Evolutionary conservation across 2,329 filamentous ascomycete species (phyloP), one percentile per base, ranked within the genome.

Genomic region (Kalmusia sp.): DNA sequence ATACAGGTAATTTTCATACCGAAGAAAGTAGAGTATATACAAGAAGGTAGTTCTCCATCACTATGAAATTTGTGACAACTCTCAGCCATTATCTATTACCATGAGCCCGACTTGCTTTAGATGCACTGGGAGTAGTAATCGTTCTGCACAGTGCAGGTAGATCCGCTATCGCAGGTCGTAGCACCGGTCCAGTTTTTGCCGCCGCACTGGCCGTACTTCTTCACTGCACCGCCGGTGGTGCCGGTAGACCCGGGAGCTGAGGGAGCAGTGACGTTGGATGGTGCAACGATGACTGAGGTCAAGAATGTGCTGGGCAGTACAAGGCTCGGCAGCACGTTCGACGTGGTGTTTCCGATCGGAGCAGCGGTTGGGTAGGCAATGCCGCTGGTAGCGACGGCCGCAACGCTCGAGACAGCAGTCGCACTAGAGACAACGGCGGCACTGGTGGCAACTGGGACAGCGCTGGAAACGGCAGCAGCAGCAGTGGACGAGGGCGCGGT

Each of bases 91-190:
- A 45, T 2, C 17, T 8, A 6, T 34, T 6, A 9, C 5, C 4
- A n/a, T n/a, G 6, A 14, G n/a, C n/a, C n/a, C 19, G 17, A 22
- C 17, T 27, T 28, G 28, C 8, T 28, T 45, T 33, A 45, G 28
- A 69, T 24, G 62, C 79, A 81, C 71, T 81, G 79, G 34, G 59
- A 74, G 69, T 81, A 81, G 61, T 74, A 81, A 2, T 68, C 62
- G 69, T 81, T 81, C 52, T 56, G 64, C 4, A 64, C 63, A 46
- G 72, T 69, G 70, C 79, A 81, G 8, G 63, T 65, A 25, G 59
- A 63, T 6, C 77, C 79, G 31, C 64, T 51, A 3, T 70, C 72
- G 50, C 79, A 81, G 22, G 61, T 52, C 0, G 65, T 72, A 12
- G 72, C 51, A 22, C 79, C 78, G 14, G 63, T 74, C 57, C 65